Evolutionary conservation across 805 yeast genomes (phyloP), one percentile per base, ranked within the genome.

Genomic region (Saturnispora diversa): DNA sequence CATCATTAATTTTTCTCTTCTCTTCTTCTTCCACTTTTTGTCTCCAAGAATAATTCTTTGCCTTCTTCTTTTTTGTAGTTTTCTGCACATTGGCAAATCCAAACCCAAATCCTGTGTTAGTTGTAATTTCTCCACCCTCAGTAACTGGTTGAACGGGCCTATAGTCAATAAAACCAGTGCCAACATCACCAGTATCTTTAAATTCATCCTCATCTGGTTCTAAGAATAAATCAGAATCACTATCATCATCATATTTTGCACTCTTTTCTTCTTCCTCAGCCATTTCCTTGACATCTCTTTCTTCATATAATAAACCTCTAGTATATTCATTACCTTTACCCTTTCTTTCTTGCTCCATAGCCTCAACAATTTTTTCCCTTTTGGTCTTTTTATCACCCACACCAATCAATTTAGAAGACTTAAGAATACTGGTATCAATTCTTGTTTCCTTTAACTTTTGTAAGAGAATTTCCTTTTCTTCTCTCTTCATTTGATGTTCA

Each of bases 401-500:
- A 37, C 97, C 97, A 37, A 90, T 69, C 5, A 72, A 69, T 54
- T 86, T 87, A 16, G 94, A 74, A 26, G 92, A 79, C 20, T 75
- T 78, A 47, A 86, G 65, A 10, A 75, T 50, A 0, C 79, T 63
- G 0, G 95, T 76, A 54, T 88, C 95, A 35, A 90, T 70, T 42
- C 71, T 69, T 2, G 84, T 75, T 21, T 69, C 71, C 37, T 80
- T 72, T 31, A 90, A 66, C 57, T 86, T 87, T 48, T 80, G 77
- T 31, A 90, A 64, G 40, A 90, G 65, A 3, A 73, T 71, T 50
- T 83, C 83, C 59, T 84, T 84, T 62, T 90, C 97, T 58, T 90
- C 95, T 55, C 94, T 68, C 53, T 81, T 82, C 50, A 87, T 55
- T 57, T 87, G 96, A 62, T 84, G 94, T 44, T 87, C 94, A 28